Base-by-base conservation (phyloP, 2,329 filamentous ascomycete genomes). In the Graphiopsis chlorocephala region DNA sequence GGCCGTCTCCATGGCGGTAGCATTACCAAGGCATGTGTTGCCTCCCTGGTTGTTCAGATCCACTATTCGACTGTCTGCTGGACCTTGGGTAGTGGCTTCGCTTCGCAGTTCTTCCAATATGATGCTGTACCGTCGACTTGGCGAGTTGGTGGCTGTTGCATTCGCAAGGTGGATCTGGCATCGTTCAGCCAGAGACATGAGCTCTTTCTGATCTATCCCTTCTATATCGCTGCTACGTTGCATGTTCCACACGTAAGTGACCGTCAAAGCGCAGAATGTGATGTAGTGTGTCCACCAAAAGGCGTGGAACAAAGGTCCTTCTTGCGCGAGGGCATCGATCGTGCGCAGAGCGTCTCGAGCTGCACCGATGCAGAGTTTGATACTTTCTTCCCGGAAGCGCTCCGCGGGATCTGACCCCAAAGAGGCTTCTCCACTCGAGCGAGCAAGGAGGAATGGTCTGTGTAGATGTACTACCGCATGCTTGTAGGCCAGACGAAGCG, bases 271-370 rank as follows among this genome's bases (percentile, higher is more conserved):
- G 64, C 82, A 84, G 38, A 84, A 83, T 1, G 78, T 79, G 0
- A 82, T 78, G 55, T 83, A 83, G 23, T 81, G 80, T 11, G 79
- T 83, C 76, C 80, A 83, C 81, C 81, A 82, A 26, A 81, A 77
- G 0, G 80, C 79, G 50, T 81, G 77, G 29, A 79, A 81, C 6
- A 77, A 67, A 20, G 69, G 72, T 28, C 74, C 75, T 29, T 79
- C 77, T 2, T 70, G 62, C 5, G 76, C 77, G 70, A 81, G 76
- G 6, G 72, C 71, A 61, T 81, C 77, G 1, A 80, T 79, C 0
- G 69, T 75, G 47, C 58, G 63, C 17, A 69, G 29, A 6, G 60
- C 60, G 23, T 65, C 57, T 15, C 47, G n/a, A 2, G 63, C 67
- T 14, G 64, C 64, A 17, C 38, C 28, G 10, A 65, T 47, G 58